A percentile compares a stretch with the other conserved stretches of the same genome.
Conservation (phyloP, 805 yeast genomes). For the Komagataella kurtzmanii region DNA sequence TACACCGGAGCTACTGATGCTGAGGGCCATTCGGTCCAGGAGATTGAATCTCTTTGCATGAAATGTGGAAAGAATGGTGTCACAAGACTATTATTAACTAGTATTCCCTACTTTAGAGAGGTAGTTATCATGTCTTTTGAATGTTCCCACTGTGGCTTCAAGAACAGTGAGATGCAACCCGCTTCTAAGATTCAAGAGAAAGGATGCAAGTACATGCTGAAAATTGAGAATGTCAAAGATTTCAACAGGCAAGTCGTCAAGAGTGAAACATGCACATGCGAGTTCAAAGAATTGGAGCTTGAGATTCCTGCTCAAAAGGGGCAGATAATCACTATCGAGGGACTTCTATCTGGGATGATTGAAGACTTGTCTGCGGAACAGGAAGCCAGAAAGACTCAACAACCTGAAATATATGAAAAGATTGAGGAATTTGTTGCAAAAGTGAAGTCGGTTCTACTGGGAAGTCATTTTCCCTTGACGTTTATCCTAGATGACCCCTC, state of each 20-base stretch:
- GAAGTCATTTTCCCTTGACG: constrained; percentile 61
- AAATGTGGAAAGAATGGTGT: constrained; percentile 80
- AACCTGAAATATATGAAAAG: constrained; percentile 65
- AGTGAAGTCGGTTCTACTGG: constrained; percentile 45
- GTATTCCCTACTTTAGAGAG: constrained; percentile 86
- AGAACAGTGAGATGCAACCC: constrained; percentile 90
- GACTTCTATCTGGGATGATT: constrained; percentile 71
- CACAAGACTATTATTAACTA: constrained; percentile 73
- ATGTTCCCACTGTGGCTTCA: constrained; percentile 90
- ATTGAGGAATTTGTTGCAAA: constrained; percentile 56
- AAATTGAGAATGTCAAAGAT: constrained; percentile 57
- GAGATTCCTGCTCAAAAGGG: constrained; percentile 96
- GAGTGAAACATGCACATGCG: constrained; percentile 73
- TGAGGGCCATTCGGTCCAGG: constrained; percentile 91
- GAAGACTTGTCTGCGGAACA: constrained; percentile 75
- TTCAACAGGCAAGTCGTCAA: constrained; percentile 86
- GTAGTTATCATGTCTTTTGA: constrained; percentile 88
- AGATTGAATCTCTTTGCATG: constrained; percentile 91
- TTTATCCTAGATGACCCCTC: constrained; percentile 83
- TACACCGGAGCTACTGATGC: constrained; percentile 72
- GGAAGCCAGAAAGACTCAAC: constrained; percentile 57
- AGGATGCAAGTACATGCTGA: constrained; percentile 63
- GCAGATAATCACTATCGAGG: constrained; percentile 86
- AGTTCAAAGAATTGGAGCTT: constrained; percentile 72
- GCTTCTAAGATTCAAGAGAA: constrained; percentile 85